A percentile compares a stretch with the other conserved stretches of the same genome.
These are phyloP conservation scores for Talaromyces liani DNA, from an alignment of 495 filamentous ascomycete genomes.

Conservation along the genomic window DNA sequence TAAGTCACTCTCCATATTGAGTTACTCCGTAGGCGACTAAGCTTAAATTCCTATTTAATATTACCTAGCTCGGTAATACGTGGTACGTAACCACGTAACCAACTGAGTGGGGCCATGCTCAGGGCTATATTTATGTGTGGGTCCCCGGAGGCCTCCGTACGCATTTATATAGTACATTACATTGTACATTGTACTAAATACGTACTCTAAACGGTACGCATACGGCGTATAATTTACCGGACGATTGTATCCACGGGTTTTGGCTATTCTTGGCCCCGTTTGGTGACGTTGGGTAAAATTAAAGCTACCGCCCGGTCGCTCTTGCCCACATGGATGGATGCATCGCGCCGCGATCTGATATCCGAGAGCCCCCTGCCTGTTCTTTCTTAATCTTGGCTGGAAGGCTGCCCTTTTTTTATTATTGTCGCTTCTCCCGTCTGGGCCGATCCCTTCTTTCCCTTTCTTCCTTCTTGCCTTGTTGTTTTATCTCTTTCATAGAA, in stretches of 20 bases:
- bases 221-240: background rate
- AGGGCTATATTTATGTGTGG: background rate
- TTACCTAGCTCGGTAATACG: background rate
- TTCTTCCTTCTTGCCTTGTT: background rate
- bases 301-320: background rate
- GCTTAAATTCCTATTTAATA: background rate
- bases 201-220: background rate
- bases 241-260: background rate
- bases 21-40: background rate
- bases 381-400: background rate
- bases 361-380: slow-evolving; percentile 4
- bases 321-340: slow-evolving; percentile 3
- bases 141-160: background rate
- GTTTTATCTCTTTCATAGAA: background rate
- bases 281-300: slow-evolving; percentile 4
- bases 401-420: background rate
- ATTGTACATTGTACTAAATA: no score
- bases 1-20: background rate
- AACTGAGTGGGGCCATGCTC: no score
- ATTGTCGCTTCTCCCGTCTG: slow-evolving; percentile 2
- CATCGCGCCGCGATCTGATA: slow-evolving; percentile 1
- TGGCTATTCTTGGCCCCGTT: background rate
- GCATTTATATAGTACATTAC: background rate
- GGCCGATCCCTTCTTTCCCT: background rate
- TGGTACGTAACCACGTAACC: background rate